Evolutionary conservation across 83 land plant species (phyloP).

Genomic region (Diphasiastrum complanatum): DNA sequence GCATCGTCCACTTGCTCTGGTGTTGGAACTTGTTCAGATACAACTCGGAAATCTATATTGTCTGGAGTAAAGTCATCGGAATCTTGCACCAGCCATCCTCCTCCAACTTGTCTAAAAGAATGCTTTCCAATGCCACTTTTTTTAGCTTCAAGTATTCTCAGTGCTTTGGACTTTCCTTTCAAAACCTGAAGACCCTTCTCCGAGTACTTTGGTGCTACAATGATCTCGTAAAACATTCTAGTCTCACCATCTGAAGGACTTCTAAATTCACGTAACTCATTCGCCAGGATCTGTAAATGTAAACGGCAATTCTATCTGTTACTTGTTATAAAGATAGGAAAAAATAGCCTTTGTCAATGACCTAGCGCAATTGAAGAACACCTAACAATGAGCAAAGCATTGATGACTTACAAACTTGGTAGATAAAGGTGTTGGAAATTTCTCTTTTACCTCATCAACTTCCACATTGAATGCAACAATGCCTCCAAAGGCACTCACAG

Average conservation of each 20-base stretch:
- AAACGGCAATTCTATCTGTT: slow-evolving; percentile 3
- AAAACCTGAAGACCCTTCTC: slow-evolving; percentile 79
- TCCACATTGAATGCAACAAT: slow-evolving; percentile 94
- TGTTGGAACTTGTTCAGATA: slow-evolving; percentile 47
- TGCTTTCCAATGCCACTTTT: slow-evolving; percentile 61
- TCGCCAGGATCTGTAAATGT: slow-evolving; percentile 82
- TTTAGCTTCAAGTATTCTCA: slow-evolving; percentile 83
- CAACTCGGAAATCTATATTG: slow-evolving; percentile 56
- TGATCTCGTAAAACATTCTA: slow-evolving; percentile 97
- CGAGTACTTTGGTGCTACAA: slow-evolving; percentile 81
- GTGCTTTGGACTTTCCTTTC: slow-evolving; percentile 81
- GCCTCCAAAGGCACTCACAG: slow-evolving; percentile 98
- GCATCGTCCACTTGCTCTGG: slow-evolving; percentile 66
- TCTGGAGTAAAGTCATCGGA: slow-evolving; percentile 78
- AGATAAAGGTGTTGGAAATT: not conserved
- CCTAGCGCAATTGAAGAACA: not conserved
- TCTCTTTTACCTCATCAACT: slow-evolving; percentile 68
- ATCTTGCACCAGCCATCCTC: slow-evolving; percentile 95
- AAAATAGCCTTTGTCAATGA: not conserved
- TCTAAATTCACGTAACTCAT: slow-evolving; percentile 80
- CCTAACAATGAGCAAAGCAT: too few species aligned
- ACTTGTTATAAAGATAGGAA: not conserved
- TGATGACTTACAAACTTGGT: not conserved
- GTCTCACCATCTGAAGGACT: slow-evolving; percentile 91
- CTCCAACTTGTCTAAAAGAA: slow-evolving; percentile 83